Conservation (phyloP, 371 early-diverging fungal species). For the Rozella allomycis region DNA sequence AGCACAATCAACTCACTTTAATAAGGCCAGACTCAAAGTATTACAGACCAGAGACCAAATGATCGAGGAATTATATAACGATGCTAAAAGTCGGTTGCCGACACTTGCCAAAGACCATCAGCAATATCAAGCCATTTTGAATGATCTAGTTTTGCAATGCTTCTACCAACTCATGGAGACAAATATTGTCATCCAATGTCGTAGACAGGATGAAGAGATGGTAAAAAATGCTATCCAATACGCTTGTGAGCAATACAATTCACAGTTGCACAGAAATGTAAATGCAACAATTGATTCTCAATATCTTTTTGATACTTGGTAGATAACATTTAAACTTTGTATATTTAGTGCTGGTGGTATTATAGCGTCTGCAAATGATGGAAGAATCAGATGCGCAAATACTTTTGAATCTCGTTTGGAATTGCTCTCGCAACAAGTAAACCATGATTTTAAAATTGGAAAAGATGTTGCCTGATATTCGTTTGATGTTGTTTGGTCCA, state of each 20-base stretch:
- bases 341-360: constrained; percentile 73
- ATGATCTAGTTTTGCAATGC: constrained; percentile 38
- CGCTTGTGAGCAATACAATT: constrained; percentile 34
- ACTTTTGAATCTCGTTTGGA: constrained; percentile 74
- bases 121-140: constrained; percentile 34
- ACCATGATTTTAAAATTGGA: neutral
- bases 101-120: constrained; percentile 28
- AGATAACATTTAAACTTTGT: neutral
- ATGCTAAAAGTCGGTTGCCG: constrained; percentile 27
- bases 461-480: constrained; percentile 72
- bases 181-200: constrained; percentile 40
- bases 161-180: constrained; percentile 61
- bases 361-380: constrained; percentile 44
- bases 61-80: constrained; percentile 50
- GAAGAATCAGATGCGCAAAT: constrained; percentile 60
- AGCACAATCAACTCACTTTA: constrained; percentile 76
- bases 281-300: constrained; percentile 5
- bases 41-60: constrained; percentile 69
- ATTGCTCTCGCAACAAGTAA: constrained; percentile 42
- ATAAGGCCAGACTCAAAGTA: constrained; percentile 74
- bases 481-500: constrained; percentile 62
- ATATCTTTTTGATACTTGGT: neutral
- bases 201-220: constrained; percentile 42
- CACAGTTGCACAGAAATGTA: constrained; percentile 30
- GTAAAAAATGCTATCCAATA: constrained; percentile 33